A percentile compares a stretch with the other conserved stretches of the same genome.
Evolutionary conservation across 139 green algal species (phyloP).

Genomic region (Trebouxia sp.): DNA sequence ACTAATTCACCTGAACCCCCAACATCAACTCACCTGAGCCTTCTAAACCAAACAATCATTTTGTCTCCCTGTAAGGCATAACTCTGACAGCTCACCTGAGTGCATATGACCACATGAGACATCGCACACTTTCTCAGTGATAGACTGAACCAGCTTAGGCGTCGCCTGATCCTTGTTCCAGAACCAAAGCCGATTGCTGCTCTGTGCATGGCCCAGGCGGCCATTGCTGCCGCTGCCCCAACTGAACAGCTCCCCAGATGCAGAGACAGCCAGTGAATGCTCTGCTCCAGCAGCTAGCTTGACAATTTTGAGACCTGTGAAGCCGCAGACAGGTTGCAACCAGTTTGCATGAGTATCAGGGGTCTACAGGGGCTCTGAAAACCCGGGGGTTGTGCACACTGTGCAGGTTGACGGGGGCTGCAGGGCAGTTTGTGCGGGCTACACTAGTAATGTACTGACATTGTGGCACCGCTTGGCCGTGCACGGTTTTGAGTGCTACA

Average conservation of each 20-base stretch:
- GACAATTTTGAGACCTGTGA: constrained; percentile 26
- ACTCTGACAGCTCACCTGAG: constrained; percentile 32
- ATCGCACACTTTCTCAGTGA: constrained; percentile 30
- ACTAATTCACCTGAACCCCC: too few species aligned
- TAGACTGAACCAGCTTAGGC: constrained; percentile 37
- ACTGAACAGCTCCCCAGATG: constrained; percentile 29
- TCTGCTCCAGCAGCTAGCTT: constrained; percentile 34
- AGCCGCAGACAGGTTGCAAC: too few species aligned
- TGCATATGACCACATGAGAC: constrained; percentile 50
- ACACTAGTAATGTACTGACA: background rate
- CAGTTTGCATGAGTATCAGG: too few species aligned
- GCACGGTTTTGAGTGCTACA: background rate
- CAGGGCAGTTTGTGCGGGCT: too few species aligned
- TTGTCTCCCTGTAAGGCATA: too few species aligned
- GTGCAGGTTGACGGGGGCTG: too few species aligned
- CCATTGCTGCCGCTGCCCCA: constrained; percentile 31
- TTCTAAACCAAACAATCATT: too few species aligned
- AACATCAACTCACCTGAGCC: too few species aligned
- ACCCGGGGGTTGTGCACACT: too few species aligned
- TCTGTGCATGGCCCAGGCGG: constrained; percentile 20
- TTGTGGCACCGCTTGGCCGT: background rate
- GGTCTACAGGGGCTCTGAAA: too few species aligned
- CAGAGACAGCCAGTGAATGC: constrained; percentile 31
- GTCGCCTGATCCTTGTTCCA: constrained; percentile 28
- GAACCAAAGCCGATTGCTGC: constrained; percentile 5